These are phyloP conservation scores for Sabuloglossum arenarium DNA, from an alignment of 495 filamentous ascomycete genomes.

Conservation along the genomic window DNA sequence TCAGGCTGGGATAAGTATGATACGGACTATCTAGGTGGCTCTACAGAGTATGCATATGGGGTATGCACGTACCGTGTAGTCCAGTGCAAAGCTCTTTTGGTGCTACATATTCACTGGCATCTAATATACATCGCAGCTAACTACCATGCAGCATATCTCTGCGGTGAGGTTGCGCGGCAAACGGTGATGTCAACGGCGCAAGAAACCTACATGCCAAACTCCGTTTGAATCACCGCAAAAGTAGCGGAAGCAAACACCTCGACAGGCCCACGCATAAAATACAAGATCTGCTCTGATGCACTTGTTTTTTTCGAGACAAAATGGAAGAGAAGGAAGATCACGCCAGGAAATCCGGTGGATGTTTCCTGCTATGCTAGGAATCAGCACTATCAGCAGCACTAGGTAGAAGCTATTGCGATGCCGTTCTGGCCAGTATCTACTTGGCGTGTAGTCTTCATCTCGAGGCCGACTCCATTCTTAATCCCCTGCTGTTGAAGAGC, in stretches of 20 bases:
- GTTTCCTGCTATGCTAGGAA: no score
- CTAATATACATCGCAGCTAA: background rate
- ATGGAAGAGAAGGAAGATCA: background rate
- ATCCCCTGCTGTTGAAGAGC: slow-evolving; percentile 16
- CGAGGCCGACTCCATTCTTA: background rate
- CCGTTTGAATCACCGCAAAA: background rate
- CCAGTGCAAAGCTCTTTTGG: no score
- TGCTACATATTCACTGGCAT: background rate
- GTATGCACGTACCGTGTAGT: no score
- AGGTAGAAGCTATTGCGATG: background rate
- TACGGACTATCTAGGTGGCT: no score
- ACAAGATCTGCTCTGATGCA: background rate
- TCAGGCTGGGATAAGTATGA: no score
- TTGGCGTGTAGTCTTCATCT: background rate
- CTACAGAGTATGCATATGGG: no score
- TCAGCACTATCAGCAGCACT: no score
- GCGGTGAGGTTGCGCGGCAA: no score
- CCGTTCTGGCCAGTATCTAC: background rate
- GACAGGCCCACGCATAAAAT: background rate
- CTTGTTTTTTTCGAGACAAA: background rate
- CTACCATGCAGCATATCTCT: background rate
- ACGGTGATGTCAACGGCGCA: background rate
- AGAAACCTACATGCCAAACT: background rate
- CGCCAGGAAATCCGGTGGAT: background rate
- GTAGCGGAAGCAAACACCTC: background rate